phyloP scores from a whole-genome alignment of 805 yeast genomes.

The Yamadazyma phyllophila region DNA sequence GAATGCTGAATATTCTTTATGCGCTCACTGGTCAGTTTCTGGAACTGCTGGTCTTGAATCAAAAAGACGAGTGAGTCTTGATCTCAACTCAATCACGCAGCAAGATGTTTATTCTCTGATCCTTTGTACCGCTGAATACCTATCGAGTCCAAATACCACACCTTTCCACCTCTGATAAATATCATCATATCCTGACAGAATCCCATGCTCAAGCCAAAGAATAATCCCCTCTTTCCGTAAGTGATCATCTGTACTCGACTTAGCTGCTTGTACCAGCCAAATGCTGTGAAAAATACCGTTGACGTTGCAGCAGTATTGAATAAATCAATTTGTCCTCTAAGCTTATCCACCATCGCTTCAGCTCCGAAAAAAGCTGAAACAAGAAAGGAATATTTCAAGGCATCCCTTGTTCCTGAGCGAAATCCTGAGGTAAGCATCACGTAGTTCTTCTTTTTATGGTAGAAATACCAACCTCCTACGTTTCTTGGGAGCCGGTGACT shows the following conservation, averaged over 20 bases:
- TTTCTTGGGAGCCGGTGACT: conserved; percentile 77
- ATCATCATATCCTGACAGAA: conserved; percentile 63
- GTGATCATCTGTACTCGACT: conserved; percentile 41
- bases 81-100: too few relatives aligned
- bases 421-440: conserved; percentile 61
- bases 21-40: neutral
- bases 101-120: neutral
- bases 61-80: too few relatives aligned
- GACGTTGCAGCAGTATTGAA: conserved; percentile 62
- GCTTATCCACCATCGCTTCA: conserved; percentile 61
- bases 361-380: conserved; percentile 53
- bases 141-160: conserved; percentile 57
- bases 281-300: conserved; percentile 47
- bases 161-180: conserved; percentile 54
- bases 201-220: conserved; percentile 62
- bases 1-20: neutral
- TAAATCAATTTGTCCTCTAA: conserved; percentile 54
- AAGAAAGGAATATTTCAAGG: conserved; percentile 34
- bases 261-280: conserved; percentile 47
- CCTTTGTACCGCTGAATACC: neutral
- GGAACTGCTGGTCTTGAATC: too few relatives aligned
- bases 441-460: conserved; percentile 80
- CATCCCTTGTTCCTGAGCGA: conserved; percentile 44
- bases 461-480: conserved; percentile 84
- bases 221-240: conserved; percentile 50